Base-by-base conservation (phyloP, 768 basidiomycete species). In the Crepidotus variabilis region DNA sequence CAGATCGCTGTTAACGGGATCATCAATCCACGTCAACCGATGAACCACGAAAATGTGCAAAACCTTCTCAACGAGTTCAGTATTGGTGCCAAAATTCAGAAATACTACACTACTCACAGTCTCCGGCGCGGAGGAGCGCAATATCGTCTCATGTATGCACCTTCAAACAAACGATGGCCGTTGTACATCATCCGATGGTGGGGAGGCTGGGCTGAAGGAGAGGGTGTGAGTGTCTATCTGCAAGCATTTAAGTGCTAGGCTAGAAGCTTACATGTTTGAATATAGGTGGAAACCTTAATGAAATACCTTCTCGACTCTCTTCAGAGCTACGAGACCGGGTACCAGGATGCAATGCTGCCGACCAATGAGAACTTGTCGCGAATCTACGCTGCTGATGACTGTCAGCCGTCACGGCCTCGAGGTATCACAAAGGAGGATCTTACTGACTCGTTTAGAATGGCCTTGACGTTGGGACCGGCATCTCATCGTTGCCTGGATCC, bases 131-230 rank as follows among this genome's bases (percentile, higher is more conserved):
- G 72, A 4, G 72, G 73, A 0, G 66, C 70, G 1, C 71, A 73
- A 54, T 73, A 73, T 49, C 57, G 63, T 0, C 71, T 74, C 52
- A 72, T 72, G 66, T 72, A 61, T 60, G 72, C 72, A 1, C 73
- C 69, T 1, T 32, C 70, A 22, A 57, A 55, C 5, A 7, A 62
- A 51, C 58, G 65, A 6, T 76, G 74, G 73, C 51, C 63, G 0
- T 49, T 75, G 21, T 47, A 50, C 1, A 45, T n/a, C 6, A 65
- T 74, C 9, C 54, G 61, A n/a, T 73, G 72, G 73, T 75, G 72
- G 72, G 72, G 71, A 1, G 70, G 72, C 1, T 74, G 72, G 73
- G 69, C 71, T 18, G 28, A 57, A 16, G 51, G 56, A 14, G 67
- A 72, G 49, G 60, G 65, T 50, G 72, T 65, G 18, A 58, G 61